Base-by-base conservation (phyloP, 2,329 filamentous ascomycete species). In the Hypoxylon sp. region DNA sequence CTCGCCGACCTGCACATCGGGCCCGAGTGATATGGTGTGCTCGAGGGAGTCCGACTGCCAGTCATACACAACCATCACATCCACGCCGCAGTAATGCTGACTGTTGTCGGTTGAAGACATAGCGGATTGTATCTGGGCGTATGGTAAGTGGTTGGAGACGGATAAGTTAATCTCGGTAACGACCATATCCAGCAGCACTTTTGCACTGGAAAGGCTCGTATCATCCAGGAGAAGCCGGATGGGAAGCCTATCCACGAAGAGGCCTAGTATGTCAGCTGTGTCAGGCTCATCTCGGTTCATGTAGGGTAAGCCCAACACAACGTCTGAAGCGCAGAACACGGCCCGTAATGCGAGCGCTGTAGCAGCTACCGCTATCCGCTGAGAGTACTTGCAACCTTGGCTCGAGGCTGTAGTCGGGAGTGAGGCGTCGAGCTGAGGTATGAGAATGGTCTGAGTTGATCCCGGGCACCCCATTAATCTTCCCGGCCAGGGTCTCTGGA, bases 271-370 rank as follows among this genome's bases (percentile, higher is more conserved):
- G 12, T n/a, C 7, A 11, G 50, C 50, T 55, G 64, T 63, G 4
- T 23, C 59, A 19, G 60, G 51, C 9, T 67, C 60, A 29, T 65
- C 63, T 16, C 63, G 52, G 27, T 65, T 65, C 39, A 57, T 12
- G 19, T 57, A 61, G 5, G 63, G 63, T 6, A 61, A 32, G 9
- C 45, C 63, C 12, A 67, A 52, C 14, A 61, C 29, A 60, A 46
- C 11, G 9, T 39, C 37, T 4, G 37, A 19, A 8, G 5, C 7
- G 5, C 37, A n/a, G 4, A 39, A 39, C 5, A 39, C 37, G 5
- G 37, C 37, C 12, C n/a, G n/a, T 39, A 39, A 19, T 1, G n/a
- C n/a, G 37, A 39, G 37, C 37, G 37, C 37, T 9, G 37, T 19
- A 19, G 37, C 37, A 39, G 37, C n/a, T 9, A 39, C 37, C 1